Conservation (phyloP, 306 rosid genomes). For the Cucumis sativus region DNA sequence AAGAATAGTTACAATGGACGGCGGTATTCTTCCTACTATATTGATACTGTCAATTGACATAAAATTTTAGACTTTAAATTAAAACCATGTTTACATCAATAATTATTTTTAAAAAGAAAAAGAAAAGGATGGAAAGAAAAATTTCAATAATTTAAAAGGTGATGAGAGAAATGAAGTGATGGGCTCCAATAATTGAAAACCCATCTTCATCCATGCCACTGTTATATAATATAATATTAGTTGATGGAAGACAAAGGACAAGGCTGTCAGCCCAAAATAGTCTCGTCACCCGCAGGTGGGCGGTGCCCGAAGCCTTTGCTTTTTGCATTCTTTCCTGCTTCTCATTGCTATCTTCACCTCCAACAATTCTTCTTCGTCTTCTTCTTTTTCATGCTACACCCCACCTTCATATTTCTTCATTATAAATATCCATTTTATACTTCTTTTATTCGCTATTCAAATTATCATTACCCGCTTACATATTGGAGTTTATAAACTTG, state of each 20-base stretch:
- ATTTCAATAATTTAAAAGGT: constrained; percentile 23
- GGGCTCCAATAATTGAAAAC: constrained; percentile 32
- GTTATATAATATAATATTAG: neutral
- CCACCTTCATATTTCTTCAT: neutral
- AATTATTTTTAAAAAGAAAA: too few relatives aligned
- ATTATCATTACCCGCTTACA: too few relatives aligned
- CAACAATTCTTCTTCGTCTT: neutral
- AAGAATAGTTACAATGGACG: too few relatives aligned
- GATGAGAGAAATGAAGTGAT: neutral
- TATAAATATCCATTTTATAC: too few relatives aligned
- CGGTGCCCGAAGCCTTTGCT: neutral
- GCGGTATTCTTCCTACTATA: too few relatives aligned
- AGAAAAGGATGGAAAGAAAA: neutral
- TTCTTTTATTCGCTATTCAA: too few relatives aligned
- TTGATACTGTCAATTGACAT: too few relatives aligned
- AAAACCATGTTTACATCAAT: too few relatives aligned
- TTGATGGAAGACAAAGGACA: neutral
- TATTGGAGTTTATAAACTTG: too few relatives aligned
- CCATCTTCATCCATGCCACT: neutral
- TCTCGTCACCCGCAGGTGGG: neutral
- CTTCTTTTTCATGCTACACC: neutral
- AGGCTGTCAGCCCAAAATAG: neutral
- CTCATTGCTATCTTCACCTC: neutral
- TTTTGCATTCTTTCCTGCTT: neutral
- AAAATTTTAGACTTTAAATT: too few relatives aligned